Conservation (phyloP, 306 rosid genomes). For the Nissolia schottii region DNA sequence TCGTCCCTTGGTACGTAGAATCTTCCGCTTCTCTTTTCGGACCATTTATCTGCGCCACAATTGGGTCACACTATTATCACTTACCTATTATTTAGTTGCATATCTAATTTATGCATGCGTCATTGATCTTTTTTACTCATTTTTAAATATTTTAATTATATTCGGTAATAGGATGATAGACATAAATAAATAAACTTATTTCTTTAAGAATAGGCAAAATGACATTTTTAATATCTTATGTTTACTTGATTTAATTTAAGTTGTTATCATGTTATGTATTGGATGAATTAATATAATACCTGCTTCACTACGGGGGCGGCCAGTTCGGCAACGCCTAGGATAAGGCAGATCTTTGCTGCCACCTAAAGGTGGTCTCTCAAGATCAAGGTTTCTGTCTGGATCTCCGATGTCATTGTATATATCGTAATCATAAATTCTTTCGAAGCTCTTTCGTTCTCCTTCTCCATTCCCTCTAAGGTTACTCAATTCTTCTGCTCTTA, state of each 20-base stretch:
- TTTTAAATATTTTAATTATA: no score
- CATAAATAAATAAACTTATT: no score
- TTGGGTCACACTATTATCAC: no score
- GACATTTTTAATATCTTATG: no score
- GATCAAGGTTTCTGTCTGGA: conserved; percentile 41
- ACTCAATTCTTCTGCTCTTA: conserved; percentile 45
- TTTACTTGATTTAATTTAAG: no score
- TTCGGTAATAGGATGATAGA: no score
- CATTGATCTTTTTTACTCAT: no score
- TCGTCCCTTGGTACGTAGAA: conserved; percentile 75
- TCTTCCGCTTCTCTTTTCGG: conserved; percentile 27
- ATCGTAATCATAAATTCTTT: conserved; percentile 67
- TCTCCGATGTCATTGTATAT: conserved; percentile 62
- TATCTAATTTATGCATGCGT: no score
- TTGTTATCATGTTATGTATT: no score
- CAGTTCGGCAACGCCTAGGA: conserved; percentile 74
- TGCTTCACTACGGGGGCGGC: conserved; percentile 45
- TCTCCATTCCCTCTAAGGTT: conserved; percentile 52
- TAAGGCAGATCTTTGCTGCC: conserved; percentile 49
- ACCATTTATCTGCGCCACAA: conserved; percentile 28
- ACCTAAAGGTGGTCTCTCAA: conserved; percentile 52
- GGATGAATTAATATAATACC: background rate
- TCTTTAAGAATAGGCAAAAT: no score
- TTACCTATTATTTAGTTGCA: no score
- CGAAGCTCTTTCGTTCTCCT: conserved; percentile 47